These are phyloP conservation scores for Crucihimalaya himalaica DNA, from an alignment of 345 rosid genomes.

Conservation along the genomic window DNA sequence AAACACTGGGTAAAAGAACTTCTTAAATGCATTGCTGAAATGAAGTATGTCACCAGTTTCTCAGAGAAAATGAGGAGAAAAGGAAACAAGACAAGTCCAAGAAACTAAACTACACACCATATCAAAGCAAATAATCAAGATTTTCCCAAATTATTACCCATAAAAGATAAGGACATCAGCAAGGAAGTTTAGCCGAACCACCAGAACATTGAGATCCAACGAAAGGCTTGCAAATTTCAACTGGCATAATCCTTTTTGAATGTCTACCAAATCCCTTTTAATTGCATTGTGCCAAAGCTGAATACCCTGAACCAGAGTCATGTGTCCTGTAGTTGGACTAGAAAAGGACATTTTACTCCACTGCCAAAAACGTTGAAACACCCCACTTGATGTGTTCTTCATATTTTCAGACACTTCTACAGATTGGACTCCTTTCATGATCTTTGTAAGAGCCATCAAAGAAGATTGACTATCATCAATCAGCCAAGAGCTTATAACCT, in stretches of 20 bases:
- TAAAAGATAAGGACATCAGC: constrained; percentile 67
- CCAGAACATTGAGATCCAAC: constrained; percentile 41
- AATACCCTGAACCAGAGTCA: constrained; percentile 46
- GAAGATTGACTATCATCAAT: constrained; percentile 34
- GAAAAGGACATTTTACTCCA: constrained; percentile 34
- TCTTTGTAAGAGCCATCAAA: constrained; percentile 31
- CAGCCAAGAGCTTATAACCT: constrained; percentile 68
- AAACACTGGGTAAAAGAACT: constrained; percentile 52
- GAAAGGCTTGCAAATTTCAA: constrained; percentile 44
- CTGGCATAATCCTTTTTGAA: constrained; percentile 48
- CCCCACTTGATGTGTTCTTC: constrained; percentile 34
- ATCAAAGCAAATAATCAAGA: not conserved
- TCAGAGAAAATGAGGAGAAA: constrained; percentile 10
- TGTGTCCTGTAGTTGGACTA: constrained; percentile 31
- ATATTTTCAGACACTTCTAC: constrained; percentile 35
- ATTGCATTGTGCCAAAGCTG: constrained; percentile 60
- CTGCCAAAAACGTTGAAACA: constrained; percentile 38
- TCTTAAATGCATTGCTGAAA: constrained; percentile 64
- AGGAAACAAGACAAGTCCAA: constrained; percentile 4
- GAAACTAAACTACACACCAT: constrained; percentile 15
- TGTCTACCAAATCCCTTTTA: constrained; percentile 56
- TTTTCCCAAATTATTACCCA: constrained; percentile 44
- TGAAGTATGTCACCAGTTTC: constrained; percentile 28
- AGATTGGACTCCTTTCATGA: constrained; percentile 28
- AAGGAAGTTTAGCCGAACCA: constrained; percentile 62